Percentiles rank a stretch among this genome's conserved stretches.
Evolutionary conservation across 202 grass and related monocot genomes (phyloP).

Genomic region (Schoenoplectus tabernaemontani): DNA sequence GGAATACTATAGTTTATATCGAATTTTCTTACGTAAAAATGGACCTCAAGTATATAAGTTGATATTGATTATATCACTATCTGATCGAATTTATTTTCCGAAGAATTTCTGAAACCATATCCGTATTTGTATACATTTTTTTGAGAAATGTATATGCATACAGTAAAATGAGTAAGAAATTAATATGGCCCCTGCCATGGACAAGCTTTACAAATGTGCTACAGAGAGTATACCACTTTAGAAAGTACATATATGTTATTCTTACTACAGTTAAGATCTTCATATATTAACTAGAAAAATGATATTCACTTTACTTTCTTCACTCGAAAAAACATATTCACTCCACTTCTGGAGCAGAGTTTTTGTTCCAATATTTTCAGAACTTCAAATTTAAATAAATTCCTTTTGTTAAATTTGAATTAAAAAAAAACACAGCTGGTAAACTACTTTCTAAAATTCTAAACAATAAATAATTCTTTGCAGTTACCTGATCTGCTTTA

Average conservation of each 20-base stretch:
- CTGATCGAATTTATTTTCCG: neutral
- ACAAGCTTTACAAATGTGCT: too few species aligned
- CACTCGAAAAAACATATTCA: too few species aligned
- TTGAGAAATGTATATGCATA: too few species aligned
- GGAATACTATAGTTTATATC: too few species aligned
- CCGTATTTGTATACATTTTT: too few species aligned
- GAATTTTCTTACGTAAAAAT: too few species aligned
- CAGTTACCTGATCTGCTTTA: conserved; percentile 41
- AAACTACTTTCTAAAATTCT: neutral
- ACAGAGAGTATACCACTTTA: too few species aligned
- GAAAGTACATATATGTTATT: too few species aligned
- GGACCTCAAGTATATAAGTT: neutral
- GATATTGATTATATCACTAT: neutral
- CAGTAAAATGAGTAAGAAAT: neutral
- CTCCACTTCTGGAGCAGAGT: neutral
- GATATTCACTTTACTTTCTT: too few species aligned
- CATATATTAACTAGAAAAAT: neutral
- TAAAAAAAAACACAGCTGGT: neutral
- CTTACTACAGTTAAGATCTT: neutral
- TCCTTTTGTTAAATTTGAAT: neutral
- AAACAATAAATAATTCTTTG: neutral
- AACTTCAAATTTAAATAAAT: neutral
- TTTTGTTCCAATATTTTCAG: neutral
- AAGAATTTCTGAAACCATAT: neutral
- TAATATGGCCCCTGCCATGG: too few species aligned